These are phyloP conservation scores for Stentor coeruleus DNA, from an alignment of 73 alveolate species.

Conservation along the genomic window DNA sequence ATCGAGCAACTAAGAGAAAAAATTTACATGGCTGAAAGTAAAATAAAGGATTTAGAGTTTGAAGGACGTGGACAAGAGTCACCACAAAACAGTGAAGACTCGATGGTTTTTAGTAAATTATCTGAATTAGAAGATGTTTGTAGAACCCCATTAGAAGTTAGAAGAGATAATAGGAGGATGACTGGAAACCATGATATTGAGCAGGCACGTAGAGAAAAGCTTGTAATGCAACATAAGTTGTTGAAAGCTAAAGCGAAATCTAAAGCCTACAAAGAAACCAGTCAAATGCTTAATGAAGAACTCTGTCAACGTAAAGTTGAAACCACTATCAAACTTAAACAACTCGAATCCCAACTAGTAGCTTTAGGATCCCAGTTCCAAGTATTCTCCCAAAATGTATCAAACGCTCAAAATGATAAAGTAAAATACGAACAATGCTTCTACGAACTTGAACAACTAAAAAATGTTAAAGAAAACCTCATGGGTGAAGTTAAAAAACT, in stretches of 20 bases:
- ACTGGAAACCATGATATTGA: not conserved
- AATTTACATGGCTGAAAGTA: not conserved
- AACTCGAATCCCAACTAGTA: not conserved
- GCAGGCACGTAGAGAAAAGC: not conserved
- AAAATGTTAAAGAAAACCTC: not conserved
- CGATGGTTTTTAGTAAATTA: not conserved
- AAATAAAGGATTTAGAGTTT: not conserved
- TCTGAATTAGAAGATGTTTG: not conserved
- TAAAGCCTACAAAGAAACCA: not conserved
- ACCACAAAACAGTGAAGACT: constrained; percentile 6
- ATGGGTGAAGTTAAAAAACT: not conserved
- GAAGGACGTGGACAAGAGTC: not conserved
- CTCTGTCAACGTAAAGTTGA: not conserved
- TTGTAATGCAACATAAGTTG: not conserved
- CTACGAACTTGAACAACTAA: constrained; percentile 6
- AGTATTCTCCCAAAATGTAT: not conserved
- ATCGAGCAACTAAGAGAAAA: not conserved
- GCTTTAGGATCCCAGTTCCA: not conserved
- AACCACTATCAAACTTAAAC: not conserved
- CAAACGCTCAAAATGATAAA: constrained; percentile 2
- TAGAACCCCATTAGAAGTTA: not conserved
- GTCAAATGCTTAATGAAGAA: constrained; percentile 9
- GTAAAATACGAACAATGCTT: not conserved
- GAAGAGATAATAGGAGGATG: not conserved
- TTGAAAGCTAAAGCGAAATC: not conserved